phyloP scores from a whole-genome alignment of 2,329 filamentous ascomycete species.

The Talaromyces verruculosus region DNA sequence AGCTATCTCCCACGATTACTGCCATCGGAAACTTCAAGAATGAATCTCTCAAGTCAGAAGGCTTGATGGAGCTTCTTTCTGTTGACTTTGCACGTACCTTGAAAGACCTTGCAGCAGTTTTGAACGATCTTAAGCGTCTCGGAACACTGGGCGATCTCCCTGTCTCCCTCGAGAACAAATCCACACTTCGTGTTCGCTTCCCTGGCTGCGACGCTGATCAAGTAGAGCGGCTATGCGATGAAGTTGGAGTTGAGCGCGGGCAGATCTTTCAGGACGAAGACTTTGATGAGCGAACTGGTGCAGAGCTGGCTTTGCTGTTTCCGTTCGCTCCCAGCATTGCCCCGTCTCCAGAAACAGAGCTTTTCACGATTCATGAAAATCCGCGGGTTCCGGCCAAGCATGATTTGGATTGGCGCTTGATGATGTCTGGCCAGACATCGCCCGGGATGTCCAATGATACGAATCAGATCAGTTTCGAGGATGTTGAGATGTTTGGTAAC shows the following conservation, averaged over 20 bases:
- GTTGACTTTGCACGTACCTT: constrained; percentile 84
- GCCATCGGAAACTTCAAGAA: constrained; percentile 64
- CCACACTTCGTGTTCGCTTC: constrained; percentile 77
- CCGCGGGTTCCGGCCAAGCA: constrained; percentile 25
- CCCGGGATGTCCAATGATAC: constrained; percentile 29
- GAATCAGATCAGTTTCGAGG: constrained; percentile 40
- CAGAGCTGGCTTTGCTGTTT: constrained; percentile 75
- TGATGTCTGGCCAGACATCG: constrained; percentile 51
- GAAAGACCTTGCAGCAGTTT: constrained; percentile 75
- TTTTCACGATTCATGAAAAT: constrained; percentile 46
- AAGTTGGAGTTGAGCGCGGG: constrained; percentile 80
- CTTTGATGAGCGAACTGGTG: constrained; percentile 67
- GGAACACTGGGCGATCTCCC: constrained; percentile 79
- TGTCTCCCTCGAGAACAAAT: constrained; percentile 67
- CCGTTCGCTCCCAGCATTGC: constrained; percentile 73
- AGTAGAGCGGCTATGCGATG: constrained; percentile 79
- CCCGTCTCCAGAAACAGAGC: constrained; percentile 43
- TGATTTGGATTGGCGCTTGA: constrained; percentile 56
- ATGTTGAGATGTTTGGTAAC: constrained; percentile 44
- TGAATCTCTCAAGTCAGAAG: constrained; percentile 73
- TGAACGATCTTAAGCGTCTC: constrained; percentile 78
- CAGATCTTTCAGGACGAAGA: constrained; percentile 74
- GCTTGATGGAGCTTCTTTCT: constrained; percentile 80
- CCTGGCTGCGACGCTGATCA: constrained; percentile 83
- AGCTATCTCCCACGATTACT: constrained; percentile 83